Conservation (phyloP, 257 asterid species). For the Lantana camara region DNA sequence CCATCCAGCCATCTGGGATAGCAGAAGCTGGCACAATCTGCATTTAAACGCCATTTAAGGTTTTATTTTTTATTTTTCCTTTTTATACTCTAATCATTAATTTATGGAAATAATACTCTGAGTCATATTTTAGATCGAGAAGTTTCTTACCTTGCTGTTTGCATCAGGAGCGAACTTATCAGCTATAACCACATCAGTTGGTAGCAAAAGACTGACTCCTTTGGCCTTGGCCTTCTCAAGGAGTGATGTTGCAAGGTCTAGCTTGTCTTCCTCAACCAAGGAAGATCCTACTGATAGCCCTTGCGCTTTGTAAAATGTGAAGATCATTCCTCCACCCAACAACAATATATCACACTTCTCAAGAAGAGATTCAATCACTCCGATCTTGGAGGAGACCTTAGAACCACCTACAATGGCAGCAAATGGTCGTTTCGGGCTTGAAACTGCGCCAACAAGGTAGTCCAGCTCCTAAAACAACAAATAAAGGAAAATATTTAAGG, state of each 20-base stretch:
- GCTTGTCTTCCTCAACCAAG: slow-evolving; percentile 30
- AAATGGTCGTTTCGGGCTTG: slow-evolving; percentile 30
- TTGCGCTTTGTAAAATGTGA: slow-evolving; percentile 32
- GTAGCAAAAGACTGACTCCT: slow-evolving; percentile 26
- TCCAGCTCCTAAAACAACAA: slow-evolving; percentile 28
- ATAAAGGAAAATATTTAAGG: not conserved
- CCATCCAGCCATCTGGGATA: slow-evolving; percentile 37
- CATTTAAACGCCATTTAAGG: not conserved
- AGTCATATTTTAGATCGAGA: slow-evolving; percentile 1
- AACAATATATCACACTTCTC: slow-evolving; percentile 24
- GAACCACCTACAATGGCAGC: slow-evolving; percentile 34
- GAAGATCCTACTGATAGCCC: slow-evolving; percentile 28
- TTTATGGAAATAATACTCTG: not conserved
- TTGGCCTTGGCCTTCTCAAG: slow-evolving; percentile 32
- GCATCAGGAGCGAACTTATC: slow-evolving; percentile 30
- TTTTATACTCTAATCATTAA: too few relatives aligned
- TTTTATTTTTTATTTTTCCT: not conserved
- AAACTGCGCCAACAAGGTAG: slow-evolving; percentile 30
- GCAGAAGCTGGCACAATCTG: slow-evolving; percentile 28
- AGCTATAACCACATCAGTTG: slow-evolving; percentile 27
- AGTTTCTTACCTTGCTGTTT: slow-evolving; percentile 21
- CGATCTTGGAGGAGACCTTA: slow-evolving; percentile 30
- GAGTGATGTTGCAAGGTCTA: slow-evolving; percentile 26
- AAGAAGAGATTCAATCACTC: slow-evolving; percentile 27
- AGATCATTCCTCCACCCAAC: slow-evolving; percentile 33